Conservation (phyloP, 805 yeast species). For the Ogataea ramenticola region DNA sequence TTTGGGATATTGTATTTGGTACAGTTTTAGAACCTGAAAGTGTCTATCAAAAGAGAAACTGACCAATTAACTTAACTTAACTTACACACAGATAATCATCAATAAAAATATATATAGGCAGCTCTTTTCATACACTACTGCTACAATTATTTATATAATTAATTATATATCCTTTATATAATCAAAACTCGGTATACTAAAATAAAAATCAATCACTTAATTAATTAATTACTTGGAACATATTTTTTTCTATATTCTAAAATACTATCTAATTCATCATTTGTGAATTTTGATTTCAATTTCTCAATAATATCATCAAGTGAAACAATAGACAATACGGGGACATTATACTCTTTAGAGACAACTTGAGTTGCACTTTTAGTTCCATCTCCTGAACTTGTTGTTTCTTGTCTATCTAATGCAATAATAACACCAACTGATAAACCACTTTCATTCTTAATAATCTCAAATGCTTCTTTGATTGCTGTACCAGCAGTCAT, state of each 20-base stretch:
- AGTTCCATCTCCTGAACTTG: conserved; percentile 53
- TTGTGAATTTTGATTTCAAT: conserved; percentile 44
- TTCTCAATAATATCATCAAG: conserved; percentile 67
- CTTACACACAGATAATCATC: too few relatives aligned
- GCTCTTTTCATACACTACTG: too few relatives aligned
- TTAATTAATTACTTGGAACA: conserved; percentile 27
- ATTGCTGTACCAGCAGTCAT: conserved; percentile 99
- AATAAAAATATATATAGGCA: too few relatives aligned
- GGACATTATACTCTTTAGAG: conserved; percentile 62
- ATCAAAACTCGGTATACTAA: too few relatives aligned
- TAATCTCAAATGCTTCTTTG: conserved; percentile 84
- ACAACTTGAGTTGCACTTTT: conserved; percentile 80
- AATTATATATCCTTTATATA: neutral
- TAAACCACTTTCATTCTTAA: conserved; percentile 57
- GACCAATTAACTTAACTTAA: neutral
- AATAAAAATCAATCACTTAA: neutral
- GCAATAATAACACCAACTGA: conserved; percentile 86
- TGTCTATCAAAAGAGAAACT: conserved; percentile 36
- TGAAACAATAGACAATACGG: conserved; percentile 75
- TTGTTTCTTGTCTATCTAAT: conserved; percentile 91
- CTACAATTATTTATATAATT: too few relatives aligned
- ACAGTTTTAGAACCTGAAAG: conserved; percentile 55
- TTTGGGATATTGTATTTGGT: conserved; percentile 91
- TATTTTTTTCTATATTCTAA: conserved; percentile 49
- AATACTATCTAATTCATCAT: conserved; percentile 51